Evolutionary conservation across 345 rosid species (phyloP).

Genomic region (Salix purpurea): DNA sequence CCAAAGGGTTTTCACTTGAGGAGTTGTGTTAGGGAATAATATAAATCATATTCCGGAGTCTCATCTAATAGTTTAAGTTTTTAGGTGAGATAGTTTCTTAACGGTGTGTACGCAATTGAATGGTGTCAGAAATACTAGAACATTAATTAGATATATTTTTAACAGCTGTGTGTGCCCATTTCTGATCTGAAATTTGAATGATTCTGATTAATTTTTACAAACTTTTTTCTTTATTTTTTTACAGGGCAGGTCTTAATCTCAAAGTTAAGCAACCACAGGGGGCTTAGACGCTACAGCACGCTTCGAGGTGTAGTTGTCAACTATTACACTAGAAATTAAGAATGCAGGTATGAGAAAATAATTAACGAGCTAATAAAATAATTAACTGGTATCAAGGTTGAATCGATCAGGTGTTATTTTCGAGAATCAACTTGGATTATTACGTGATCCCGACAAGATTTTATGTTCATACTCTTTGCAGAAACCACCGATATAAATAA

Average conservation of each 20-base stretch:
- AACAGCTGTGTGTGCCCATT: background rate
- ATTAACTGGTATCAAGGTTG: background rate
- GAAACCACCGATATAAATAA: background rate
- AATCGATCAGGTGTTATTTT: background rate
- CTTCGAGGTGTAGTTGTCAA: background rate
- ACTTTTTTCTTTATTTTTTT: no score
- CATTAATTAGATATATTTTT: background rate
- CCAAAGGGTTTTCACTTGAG: rapidly evolving
- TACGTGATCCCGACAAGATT: background rate
- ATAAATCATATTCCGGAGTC: no score
- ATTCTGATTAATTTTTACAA: background rate
- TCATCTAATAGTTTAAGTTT: no score
- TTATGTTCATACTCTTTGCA: background rate
- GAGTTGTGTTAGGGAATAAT: no score
- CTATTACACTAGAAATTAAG: background rate
- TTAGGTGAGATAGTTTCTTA: no score
- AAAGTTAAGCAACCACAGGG: background rate
- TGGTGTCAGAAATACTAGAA: background rate
- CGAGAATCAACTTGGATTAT: background rate
- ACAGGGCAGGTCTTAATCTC: no score
- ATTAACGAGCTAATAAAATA: background rate
- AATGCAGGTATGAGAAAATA: background rate
- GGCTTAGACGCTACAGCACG: background rate
- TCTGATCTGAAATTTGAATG: background rate
- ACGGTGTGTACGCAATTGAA: background rate